Evolutionary conservation across 352 stramenopile genomes (phyloP).

Genomic region (Globisporangium uncinulatum): DNA sequence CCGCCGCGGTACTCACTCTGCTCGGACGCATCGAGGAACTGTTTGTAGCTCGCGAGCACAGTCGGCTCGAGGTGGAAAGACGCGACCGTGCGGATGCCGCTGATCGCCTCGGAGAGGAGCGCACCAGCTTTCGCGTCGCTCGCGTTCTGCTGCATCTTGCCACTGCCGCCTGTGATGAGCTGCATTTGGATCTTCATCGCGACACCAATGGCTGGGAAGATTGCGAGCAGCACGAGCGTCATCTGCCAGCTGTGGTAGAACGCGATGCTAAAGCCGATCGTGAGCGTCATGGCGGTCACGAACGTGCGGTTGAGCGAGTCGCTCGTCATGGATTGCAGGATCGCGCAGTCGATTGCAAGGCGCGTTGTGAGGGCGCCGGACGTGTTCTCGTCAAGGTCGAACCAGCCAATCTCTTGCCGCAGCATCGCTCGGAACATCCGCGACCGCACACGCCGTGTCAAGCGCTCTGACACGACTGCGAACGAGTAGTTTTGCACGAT

Average conservation of each 20-base stretch:
- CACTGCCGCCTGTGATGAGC: slow-evolving; percentile 24
- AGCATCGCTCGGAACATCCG: slow-evolving; percentile 58
- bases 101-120: slow-evolving; percentile 42
- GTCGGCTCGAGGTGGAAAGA: slow-evolving; percentile 30
- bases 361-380: slow-evolving; percentile 54
- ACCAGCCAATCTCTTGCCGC: slow-evolving; percentile 71
- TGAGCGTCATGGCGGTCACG: slow-evolving; percentile 47
- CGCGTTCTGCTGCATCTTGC: slow-evolving; percentile 30
- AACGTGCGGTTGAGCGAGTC: slow-evolving; percentile 58
- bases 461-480: slow-evolving; percentile 30
- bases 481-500: slow-evolving; percentile 54
- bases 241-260: slow-evolving; percentile 66
- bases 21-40: slow-evolving; percentile 20
- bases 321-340: slow-evolving; percentile 68
- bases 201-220: slow-evolving; percentile 19
- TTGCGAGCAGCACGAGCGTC: slow-evolving; percentile 34
- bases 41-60: slow-evolving; percentile 13
- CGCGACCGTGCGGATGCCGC: slow-evolving; percentile 42
- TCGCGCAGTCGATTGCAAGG: slow-evolving; percentile 63
- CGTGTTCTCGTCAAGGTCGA: slow-evolving; percentile 55
- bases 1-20: slow-evolving; percentile 24
- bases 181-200: slow-evolving; percentile 36
- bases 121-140: slow-evolving; percentile 25
- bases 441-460: slow-evolving; percentile 39
- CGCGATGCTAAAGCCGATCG: slow-evolving; percentile 29